Evolutionary conservation across 345 rosid species (phyloP), one percentile per base, ranked within the genome.

Genomic region (Pugionium dolabratum): DNA sequence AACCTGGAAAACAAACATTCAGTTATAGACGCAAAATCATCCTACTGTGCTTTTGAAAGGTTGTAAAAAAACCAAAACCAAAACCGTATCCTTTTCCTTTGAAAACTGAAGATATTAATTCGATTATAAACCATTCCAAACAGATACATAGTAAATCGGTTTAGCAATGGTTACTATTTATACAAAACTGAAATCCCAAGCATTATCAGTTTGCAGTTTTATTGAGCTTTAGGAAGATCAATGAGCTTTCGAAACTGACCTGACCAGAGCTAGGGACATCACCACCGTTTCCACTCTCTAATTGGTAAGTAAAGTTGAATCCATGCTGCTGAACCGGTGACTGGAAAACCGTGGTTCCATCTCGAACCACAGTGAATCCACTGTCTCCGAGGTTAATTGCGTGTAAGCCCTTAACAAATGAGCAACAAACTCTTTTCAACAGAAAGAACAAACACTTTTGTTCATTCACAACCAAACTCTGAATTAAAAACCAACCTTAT

Each of bases 341-440:
- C 62, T 81, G 86, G 73, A 88, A 90, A 69, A 90, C 70, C 1
- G 93, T 87, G 62, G 79, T 73, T 46, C 97, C 97, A 62, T 87
- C 95, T 74, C 99, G 78, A 66, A 94, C 79, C 63, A 90, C 93
- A 4, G 87, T 78, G 88, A 94, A 94, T 64, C 99, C 99, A 67
- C 99, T 94, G 66, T 94, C 97, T 41, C 99, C 99, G 40, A 94
- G 81, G 70, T 94, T 94, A 59, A 94, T 79, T 3, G 99, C 97
- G 64, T 84, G 85, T 40, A 87, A 64, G 47, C 84, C 95, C 95
- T 85, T 18, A 18, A 18, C 18, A 18, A 18, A 18, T 18, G 18
- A 18, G 18, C 18, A 18, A 18, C 18, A 18, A 18, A 18, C 18
- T 18, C 18, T 18, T 18, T 18, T 18, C 18, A 18, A 18, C 18